A percentile compares a stretch with the other conserved stretches of the same genome.
phyloP scores from a whole-genome alignment of 805 yeast species.

The Teunomyces aglyptinius region DNA sequence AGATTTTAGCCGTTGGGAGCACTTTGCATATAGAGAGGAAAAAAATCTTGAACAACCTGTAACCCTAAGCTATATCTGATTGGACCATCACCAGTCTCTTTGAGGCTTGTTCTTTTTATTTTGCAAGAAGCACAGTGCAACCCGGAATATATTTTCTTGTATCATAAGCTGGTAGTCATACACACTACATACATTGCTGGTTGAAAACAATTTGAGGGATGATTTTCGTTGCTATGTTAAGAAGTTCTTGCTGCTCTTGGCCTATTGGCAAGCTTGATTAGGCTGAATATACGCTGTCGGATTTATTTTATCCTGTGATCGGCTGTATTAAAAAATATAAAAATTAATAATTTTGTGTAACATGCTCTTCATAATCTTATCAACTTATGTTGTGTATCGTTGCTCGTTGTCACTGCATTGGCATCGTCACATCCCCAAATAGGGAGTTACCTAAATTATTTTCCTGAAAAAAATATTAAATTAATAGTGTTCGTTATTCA shows the following conservation, averaged over 20 bases:
- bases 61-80: neutral
- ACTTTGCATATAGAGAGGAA: neutral
- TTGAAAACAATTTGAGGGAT: no score
- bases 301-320: conserved; percentile 1
- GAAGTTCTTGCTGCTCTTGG: neutral
- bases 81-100: neutral
- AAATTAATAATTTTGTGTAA: conserved; percentile 1
- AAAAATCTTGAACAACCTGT: neutral
- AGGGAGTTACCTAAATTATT: neutral
- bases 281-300: neutral
- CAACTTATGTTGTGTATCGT: neutral
- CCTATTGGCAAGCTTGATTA: neutral
- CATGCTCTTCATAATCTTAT: neutral
- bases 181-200: neutral
- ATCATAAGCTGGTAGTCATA: neutral
- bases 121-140: conserved; percentile 1
- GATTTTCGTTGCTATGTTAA: no score
- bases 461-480: neutral
- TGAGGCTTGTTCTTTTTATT: neutral
- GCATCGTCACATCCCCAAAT: neutral
- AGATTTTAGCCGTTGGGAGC: conserved; percentile 3
- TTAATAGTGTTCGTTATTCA: conserved; percentile 1
- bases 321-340: neutral
- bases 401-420: neutral
- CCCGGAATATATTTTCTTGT: neutral